Conservation (phyloP, 805 yeast species). For the Cyberlindnera japonica region DNA sequence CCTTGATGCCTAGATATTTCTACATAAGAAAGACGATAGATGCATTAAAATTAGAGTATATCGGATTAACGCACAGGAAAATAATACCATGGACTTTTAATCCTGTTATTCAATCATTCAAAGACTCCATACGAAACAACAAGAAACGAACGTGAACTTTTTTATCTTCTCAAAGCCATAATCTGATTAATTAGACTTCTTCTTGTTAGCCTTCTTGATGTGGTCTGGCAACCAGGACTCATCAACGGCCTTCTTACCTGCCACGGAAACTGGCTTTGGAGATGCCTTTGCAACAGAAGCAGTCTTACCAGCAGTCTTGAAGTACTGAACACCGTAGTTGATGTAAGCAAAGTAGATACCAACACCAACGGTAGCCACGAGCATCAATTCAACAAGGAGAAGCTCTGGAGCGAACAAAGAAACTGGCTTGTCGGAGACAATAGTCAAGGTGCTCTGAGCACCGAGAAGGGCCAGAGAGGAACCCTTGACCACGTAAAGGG, state of each 20-base stretch:
- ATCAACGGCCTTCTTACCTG: constrained; percentile 34
- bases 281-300: constrained; percentile 21
- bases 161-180: neutral
- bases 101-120: neutral
- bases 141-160: neutral
- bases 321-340: constrained; percentile 43
- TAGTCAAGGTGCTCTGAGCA: constrained; percentile 53
- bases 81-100: too few species aligned
- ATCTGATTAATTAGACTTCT: constrained; percentile 13
- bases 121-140: neutral
- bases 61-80: too few species aligned
- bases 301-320: constrained; percentile 31
- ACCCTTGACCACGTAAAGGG: constrained; percentile 48
- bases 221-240: constrained; percentile 62
- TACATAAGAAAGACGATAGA: too few species aligned
- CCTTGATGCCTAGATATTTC: constrained; percentile 37
- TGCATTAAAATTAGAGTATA: too few species aligned
- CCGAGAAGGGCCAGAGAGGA: constrained; percentile 51
- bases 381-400: constrained; percentile 54
- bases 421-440: constrained; percentile 60
- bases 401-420: constrained; percentile 73
- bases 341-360: constrained; percentile 46
- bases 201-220: constrained; percentile 34
- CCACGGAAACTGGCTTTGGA: constrained; percentile 16
- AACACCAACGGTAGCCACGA: constrained; percentile 46